Percentiles rank a stretch among this genome's conserved stretches.
Evolutionary conservation across 257 asterid species (phyloP).

Genomic region (Eucommia ulmoides): DNA sequence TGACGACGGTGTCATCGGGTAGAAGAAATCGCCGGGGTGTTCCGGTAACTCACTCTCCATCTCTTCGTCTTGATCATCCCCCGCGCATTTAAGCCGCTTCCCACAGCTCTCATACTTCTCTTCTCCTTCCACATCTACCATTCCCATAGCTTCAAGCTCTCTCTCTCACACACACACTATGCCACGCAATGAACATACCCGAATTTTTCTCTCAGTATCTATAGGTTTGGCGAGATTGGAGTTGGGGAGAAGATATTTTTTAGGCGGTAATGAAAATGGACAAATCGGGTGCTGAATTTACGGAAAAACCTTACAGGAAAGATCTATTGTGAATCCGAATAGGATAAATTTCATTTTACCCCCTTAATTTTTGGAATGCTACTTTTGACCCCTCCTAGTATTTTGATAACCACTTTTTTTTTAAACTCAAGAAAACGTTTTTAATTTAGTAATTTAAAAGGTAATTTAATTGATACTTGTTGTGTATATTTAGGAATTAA

Average conservation of each 20-base stretch:
- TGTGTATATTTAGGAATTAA: too few relatives aligned
- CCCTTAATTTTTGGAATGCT: too few relatives aligned
- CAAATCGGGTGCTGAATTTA: too few relatives aligned
- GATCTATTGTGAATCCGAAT: too few relatives aligned
- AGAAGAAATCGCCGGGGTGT: constrained; percentile 19
- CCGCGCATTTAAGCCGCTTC: background rate
- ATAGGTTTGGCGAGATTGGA: background rate
- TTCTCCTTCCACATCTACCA: constrained; percentile 15
- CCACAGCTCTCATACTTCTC: constrained; percentile 1
- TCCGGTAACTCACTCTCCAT: constrained; percentile 10
- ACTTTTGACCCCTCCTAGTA: background rate
- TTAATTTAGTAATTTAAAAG: too few relatives aligned
- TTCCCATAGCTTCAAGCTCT: constrained; percentile 16
- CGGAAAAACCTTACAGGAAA: too few relatives aligned
- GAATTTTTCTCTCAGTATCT: background rate
- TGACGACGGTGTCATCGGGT: constrained; percentile 51
- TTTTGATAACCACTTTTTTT: background rate
- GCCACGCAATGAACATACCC: background rate
- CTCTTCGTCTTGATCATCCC: constrained; percentile 6
- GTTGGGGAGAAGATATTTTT: background rate
- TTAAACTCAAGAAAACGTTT: background rate
- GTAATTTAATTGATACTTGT: too few relatives aligned
- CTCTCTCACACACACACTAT: background rate
- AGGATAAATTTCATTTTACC: too few relatives aligned
- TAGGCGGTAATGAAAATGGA: background rate